Base-by-base conservation (phyloP, 192 early-diverging fungal species). In the Coemansia asiatica region DNA sequence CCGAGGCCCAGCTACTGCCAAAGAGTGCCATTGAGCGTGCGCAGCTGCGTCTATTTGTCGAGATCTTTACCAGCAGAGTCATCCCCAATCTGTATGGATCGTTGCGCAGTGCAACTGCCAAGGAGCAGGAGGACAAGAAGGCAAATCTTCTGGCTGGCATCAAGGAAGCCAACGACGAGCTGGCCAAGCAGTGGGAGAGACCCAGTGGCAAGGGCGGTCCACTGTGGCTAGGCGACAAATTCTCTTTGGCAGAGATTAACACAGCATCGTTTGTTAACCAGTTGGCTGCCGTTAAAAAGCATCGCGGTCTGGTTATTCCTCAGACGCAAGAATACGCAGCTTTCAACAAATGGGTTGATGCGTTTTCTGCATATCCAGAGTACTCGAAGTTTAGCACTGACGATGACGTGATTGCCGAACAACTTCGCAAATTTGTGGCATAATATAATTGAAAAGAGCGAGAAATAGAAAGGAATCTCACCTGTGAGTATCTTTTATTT, bases 1-100 rank as follows among this genome's bases (percentile, higher is more conserved):
- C 87, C 19, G 82, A 85, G 51, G 55, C 83, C 35, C 75, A 77
- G 58, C 78, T 75, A 18, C 64, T 68, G 8, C 53, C 79, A 1
- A 25, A 26, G 29, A 35, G 61, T 19, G 57, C 78, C 12, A 56
- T 51, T 0, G 73, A 71, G 62, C 78, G 78, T 4, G 78, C 78
- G 4, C 78, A 80, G 36, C 66, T 80, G 40, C 68, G 78, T 28
- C 50, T 80, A 56, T 80, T 80, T 33, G 67, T 75, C 15, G 73
- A 75, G 56, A 33, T 63, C 9, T 75, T 72, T 31, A 13, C 21
- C 27, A 56, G 60, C 26, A 61, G 49, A 21, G 46, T 68, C 38
- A 66, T 26, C 36, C 72, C 78, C 2, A 27, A 64, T 25, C 53
- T 68, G 33, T 75, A 63, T 55, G 56, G 63, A 13, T 4, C 51